Conservation (phyloP, 1,284 basidiomycete species). For the Gomphus bonarii region DNA sequence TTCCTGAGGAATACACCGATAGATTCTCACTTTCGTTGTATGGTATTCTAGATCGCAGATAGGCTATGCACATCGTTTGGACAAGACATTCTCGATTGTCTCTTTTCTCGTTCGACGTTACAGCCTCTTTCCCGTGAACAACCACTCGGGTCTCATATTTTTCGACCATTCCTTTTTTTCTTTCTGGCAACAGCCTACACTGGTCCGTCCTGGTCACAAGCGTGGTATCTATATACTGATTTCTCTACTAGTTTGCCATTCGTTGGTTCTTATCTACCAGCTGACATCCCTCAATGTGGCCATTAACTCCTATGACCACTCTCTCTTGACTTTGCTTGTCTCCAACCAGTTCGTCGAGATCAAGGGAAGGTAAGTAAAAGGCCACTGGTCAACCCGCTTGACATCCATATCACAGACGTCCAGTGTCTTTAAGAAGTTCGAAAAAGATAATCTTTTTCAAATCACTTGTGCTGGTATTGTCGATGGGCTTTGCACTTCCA, state of each 20-base stretch:
- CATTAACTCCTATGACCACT: conserved; percentile 97
- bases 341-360: conserved; percentile 99
- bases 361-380: conserved; percentile 49
- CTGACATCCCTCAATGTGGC: conserved; percentile 94
- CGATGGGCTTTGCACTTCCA: background rate
- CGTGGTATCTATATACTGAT: background rate
- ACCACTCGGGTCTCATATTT: conserved; percentile 47
- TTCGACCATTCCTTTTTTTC: conserved; percentile 83
- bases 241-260: conserved; percentile 60
- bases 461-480: conserved; percentile 85
- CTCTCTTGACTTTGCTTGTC: conserved; percentile 86
- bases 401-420: background rate
- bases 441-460: conserved; percentile 99
- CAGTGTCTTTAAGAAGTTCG: conserved; percentile 98
- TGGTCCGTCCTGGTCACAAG: conserved; percentile 37
- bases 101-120: conserved; percentile 90
- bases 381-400: background rate
- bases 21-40: conserved; percentile 4
- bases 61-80: conserved; percentile 93
- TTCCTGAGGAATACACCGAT: background rate
- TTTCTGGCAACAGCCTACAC: conserved; percentile 76
- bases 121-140: conserved; percentile 58
- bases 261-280: conserved; percentile 96
- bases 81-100: conserved; percentile 93
- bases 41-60: conserved; percentile 73